Conservation (phyloP, 2,329 filamentous ascomycete genomes). For the Aspergillus quadricinctus region DNA sequence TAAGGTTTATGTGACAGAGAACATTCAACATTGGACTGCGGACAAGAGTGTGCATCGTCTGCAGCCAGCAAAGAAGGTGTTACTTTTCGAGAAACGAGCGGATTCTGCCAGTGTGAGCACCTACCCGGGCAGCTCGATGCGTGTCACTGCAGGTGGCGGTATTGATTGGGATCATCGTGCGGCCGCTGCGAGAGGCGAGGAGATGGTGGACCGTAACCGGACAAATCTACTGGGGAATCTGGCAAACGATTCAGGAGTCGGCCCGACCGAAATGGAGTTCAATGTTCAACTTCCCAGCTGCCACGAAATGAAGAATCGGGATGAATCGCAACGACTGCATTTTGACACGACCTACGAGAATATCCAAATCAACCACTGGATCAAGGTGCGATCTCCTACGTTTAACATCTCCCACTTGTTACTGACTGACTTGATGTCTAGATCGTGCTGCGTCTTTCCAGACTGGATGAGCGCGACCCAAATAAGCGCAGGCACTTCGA, state of each 20-base stretch:
- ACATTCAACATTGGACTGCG: constrained; percentile 83
- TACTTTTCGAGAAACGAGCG: constrained; percentile 82
- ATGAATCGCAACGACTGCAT: constrained; percentile 63
- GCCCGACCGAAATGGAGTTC: constrained; percentile 90
- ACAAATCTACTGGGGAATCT: constrained; percentile 78
- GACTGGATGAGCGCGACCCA: constrained; percentile 72
- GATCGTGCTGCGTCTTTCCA: constrained; percentile 91
- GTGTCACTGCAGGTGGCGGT: constrained; percentile 75
- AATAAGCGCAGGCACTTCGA: constrained; percentile 83
- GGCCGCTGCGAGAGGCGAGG: constrained; percentile 53
- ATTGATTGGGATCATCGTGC: constrained; percentile 60
- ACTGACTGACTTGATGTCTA: constrained; percentile 34
- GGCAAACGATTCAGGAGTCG: constrained; percentile 70
- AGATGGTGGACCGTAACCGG: constrained; percentile 50
- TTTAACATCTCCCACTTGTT: neutral
- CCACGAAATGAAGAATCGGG: constrained; percentile 71
- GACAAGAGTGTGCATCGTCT: constrained; percentile 81
- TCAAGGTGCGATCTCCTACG: constrained; percentile 62
- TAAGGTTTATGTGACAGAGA: constrained; percentile 87
- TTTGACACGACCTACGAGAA: constrained; percentile 93
- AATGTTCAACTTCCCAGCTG: constrained; percentile 89
- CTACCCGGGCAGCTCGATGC: constrained; percentile 71
- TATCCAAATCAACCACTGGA: constrained; percentile 93
- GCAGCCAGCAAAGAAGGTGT: constrained; percentile 76
- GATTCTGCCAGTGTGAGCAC: constrained; percentile 69